Conservation (phyloP, 768 basidiomycete genomes). For the Calvatia gigantea region DNA sequence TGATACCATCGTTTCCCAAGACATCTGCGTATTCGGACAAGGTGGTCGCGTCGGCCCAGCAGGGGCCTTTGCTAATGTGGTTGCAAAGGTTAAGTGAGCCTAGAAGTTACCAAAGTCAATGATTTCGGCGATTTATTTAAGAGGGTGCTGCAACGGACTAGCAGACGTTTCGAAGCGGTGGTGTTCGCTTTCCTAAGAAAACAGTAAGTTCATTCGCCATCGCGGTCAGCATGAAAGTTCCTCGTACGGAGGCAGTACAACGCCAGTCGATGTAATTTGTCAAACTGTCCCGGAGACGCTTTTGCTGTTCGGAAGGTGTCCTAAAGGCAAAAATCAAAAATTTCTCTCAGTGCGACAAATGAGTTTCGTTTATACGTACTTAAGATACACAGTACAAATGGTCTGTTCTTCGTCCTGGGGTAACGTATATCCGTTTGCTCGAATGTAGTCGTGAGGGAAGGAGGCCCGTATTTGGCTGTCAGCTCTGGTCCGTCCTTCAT, state of each 20-base stretch:
- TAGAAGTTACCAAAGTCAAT: background rate
- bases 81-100: background rate
- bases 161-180: background rate
- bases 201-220: background rate
- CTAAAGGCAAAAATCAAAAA: background rate
- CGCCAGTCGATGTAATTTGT: slow-evolving; percentile 3
- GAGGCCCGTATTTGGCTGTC: background rate
- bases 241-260: background rate
- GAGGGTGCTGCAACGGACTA: background rate
- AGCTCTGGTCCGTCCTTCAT: background rate
- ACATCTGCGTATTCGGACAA: background rate
- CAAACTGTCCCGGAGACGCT: background rate
- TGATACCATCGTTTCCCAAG: background rate
- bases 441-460: slow-evolving; percentile 7
- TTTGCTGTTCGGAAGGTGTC: background rate
- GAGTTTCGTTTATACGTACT: background rate
- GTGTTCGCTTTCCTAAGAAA: background rate
- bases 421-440: background rate
- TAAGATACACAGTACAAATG: slow-evolving; percentile 3
- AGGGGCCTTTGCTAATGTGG: background rate
- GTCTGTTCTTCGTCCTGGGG: background rate
- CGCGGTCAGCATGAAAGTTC: background rate
- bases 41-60: background rate
- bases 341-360: background rate
- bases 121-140: background rate